Conservation (phyloP, 345 rosid genomes). For the Luvunga scandens region DNA sequence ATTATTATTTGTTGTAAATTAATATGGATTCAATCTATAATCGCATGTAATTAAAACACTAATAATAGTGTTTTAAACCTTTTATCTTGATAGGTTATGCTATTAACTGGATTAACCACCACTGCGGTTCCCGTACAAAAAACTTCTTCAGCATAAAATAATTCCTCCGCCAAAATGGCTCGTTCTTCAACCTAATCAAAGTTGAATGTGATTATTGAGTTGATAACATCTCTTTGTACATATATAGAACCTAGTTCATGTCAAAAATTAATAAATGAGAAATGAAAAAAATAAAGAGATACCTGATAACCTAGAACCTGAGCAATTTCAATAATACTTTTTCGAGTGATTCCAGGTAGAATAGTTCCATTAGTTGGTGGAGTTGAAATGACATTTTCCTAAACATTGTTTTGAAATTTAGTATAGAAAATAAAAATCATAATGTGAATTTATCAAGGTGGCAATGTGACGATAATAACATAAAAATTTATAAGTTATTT, state of each 20-base stretch:
- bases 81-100: slow-evolving; percentile 33
- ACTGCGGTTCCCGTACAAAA: slow-evolving; percentile 55
- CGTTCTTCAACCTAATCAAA: slow-evolving; percentile 39
- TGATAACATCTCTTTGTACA: not conserved
- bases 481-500: too few species aligned
- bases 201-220: not conserved
- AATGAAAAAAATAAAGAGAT: not conserved
- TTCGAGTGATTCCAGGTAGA: slow-evolving; percentile 50
- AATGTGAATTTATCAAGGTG: not conserved
- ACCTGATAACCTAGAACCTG: slow-evolving; percentile 15
- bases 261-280: too few species aligned
- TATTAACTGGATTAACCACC: slow-evolving; percentile 31
- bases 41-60: not conserved
- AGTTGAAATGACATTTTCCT: slow-evolving; percentile 44
- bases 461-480: not conserved
- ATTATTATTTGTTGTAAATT: not conserved
- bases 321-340: slow-evolving; percentile 45
- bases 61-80: slow-evolving; percentile 11
- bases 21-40: not conserved
- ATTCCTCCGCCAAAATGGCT: slow-evolving; percentile 26
- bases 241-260: not conserved
- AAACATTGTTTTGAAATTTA: not conserved
- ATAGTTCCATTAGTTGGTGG: slow-evolving; percentile 45
- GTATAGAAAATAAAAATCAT: not conserved
- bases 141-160: slow-evolving; percentile 43